Evolutionary conservation across 805 yeast genomes (phyloP).

Genomic region (Ogataea kodamae): DNA sequence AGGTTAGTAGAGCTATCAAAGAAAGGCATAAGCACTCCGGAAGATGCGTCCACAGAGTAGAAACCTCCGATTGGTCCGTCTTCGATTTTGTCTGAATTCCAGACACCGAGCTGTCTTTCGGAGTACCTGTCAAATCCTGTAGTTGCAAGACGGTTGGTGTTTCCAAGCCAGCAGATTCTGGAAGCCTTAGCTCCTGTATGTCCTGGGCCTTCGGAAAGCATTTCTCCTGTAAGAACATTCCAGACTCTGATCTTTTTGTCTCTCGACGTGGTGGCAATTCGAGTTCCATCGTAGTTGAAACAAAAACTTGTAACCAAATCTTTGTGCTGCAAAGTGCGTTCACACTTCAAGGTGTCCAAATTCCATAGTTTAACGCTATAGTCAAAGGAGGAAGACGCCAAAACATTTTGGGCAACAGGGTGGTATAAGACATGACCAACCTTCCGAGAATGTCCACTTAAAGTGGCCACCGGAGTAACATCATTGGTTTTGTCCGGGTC

Average conservation of each 20-base stretch:
- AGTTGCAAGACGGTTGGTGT: slow-evolving; percentile 77
- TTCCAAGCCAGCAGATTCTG: slow-evolving; percentile 88
- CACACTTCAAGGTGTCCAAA: slow-evolving; percentile 66
- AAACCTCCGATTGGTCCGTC: slow-evolving; percentile 90
- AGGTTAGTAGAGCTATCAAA: slow-evolving; percentile 79
- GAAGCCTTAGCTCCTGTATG: slow-evolving; percentile 92
- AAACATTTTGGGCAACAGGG: slow-evolving; percentile 80
- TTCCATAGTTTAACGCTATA: slow-evolving; percentile 92
- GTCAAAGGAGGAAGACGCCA: slow-evolving; percentile 90
- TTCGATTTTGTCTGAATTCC: slow-evolving; percentile 76
- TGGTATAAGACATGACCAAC: slow-evolving; percentile 90
- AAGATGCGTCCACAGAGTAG: slow-evolving; percentile 78
- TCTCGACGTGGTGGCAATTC: slow-evolving; percentile 83
- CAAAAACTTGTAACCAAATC: slow-evolving; percentile 92
- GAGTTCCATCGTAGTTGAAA: slow-evolving; percentile 85
- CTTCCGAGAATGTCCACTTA: slow-evolving; percentile 86
- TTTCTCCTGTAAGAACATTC: slow-evolving; percentile 76
- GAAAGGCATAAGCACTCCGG: slow-evolving; percentile 92
- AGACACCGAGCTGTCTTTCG: slow-evolving; percentile 92
- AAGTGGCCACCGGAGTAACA: slow-evolving; percentile 62
- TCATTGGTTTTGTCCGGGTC: slow-evolving; percentile 54
- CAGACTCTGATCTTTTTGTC: slow-evolving; percentile 89
- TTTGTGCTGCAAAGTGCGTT: slow-evolving; percentile 74
- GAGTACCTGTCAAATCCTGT: slow-evolving; percentile 92
- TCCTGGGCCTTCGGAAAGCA: slow-evolving; percentile 80